These are phyloP conservation scores for Neonectria ditissima DNA, from an alignment of 2,329 filamentous ascomycete species.

Conservation along the genomic window DNA sequence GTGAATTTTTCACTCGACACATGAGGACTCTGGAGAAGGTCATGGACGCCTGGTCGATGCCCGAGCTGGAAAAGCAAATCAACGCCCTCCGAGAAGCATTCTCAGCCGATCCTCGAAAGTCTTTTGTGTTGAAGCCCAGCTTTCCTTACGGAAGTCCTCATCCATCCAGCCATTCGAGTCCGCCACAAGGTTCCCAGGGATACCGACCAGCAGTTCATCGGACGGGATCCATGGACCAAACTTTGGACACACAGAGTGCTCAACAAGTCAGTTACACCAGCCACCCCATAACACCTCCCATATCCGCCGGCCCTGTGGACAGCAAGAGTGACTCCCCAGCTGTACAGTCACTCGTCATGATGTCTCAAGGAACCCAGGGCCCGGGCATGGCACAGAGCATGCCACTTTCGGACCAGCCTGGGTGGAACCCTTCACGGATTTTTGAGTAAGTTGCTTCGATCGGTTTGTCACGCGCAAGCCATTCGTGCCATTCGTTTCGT, in stretches of 20 bases:
- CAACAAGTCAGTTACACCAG: conserved; percentile 74
- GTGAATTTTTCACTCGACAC: conserved; percentile 90
- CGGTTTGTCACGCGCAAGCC: background rate
- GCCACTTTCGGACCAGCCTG: conserved; percentile 70
- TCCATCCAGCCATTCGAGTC: conserved; percentile 72
- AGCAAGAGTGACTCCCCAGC: conserved; percentile 81
- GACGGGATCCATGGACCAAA: conserved; percentile 65
- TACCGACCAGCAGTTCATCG: conserved; percentile 62
- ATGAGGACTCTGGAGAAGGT: conserved; percentile 94
- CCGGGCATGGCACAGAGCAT: conserved; percentile 66
- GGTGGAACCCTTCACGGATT: conserved; percentile 88
- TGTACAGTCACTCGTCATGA: conserved; percentile 78
- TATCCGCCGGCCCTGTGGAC: conserved; percentile 78
- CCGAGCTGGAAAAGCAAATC: conserved; percentile 90
- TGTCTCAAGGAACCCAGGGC: conserved; percentile 70
- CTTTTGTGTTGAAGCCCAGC: conserved; percentile 88
- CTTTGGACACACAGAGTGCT: conserved; percentile 64
- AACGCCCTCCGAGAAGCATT: conserved; percentile 91
- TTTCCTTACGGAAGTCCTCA: conserved; percentile 89
- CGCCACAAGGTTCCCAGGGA: conserved; percentile 63
- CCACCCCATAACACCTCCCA: conserved; percentile 84
- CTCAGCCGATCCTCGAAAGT: conserved; percentile 84
- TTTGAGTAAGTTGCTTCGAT: conserved; percentile 80
- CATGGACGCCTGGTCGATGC: conserved; percentile 85
- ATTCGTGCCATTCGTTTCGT: background rate